Percentiles rank a stretch among this genome's conserved stretches.
Evolutionary conservation across 371 early-diverging fungal species (phyloP).

Genomic region (Lichtheimia ramosa): DNA sequence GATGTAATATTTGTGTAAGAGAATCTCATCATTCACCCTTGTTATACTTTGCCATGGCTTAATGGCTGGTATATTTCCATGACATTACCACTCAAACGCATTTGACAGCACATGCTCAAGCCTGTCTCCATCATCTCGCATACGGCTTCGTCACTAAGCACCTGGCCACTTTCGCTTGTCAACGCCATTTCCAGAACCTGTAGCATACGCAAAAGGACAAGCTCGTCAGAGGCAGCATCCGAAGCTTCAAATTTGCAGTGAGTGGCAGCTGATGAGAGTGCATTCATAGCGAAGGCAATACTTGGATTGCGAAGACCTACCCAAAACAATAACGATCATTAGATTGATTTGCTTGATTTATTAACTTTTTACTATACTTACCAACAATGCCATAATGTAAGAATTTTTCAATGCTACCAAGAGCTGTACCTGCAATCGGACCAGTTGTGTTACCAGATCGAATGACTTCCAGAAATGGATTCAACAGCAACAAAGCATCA

Average conservation of each 20-base stretch:
- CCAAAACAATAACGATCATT: background rate
- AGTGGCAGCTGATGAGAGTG: slow-evolving; percentile 78
- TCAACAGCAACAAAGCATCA: slow-evolving; percentile 76
- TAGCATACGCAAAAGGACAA: slow-evolving; percentile 87
- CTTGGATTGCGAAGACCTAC: slow-evolving; percentile 69
- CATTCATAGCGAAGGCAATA: slow-evolving; percentile 69
- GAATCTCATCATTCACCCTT: slow-evolving; percentile 17
- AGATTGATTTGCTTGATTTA: background rate
- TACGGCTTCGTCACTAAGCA: slow-evolving; percentile 86
- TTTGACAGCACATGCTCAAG: slow-evolving; percentile 94
- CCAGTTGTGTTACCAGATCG: slow-evolving; percentile 91
- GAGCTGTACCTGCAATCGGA: slow-evolving; percentile 90
- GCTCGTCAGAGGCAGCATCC: slow-evolving; percentile 90
- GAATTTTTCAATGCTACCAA: slow-evolving; percentile 87
- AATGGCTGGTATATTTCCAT: too few species aligned
- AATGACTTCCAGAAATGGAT: slow-evolving; percentile 90
- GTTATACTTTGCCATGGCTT: background rate
- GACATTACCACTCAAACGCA: slow-evolving; percentile 78
- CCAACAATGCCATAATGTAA: slow-evolving; percentile 83
- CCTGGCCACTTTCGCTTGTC: slow-evolving; percentile 65
- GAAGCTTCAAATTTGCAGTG: slow-evolving; percentile 96
- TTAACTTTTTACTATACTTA: slow-evolving; percentile 24
- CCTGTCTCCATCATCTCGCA: slow-evolving; percentile 97
- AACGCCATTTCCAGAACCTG: slow-evolving; percentile 75
- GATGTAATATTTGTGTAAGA: background rate